Percentiles rank a stretch among this genome's conserved stretches.
These are phyloP conservation scores for Podospora didyma DNA, from an alignment of 495 filamentous ascomycete genomes.

Conservation along the genomic window DNA sequence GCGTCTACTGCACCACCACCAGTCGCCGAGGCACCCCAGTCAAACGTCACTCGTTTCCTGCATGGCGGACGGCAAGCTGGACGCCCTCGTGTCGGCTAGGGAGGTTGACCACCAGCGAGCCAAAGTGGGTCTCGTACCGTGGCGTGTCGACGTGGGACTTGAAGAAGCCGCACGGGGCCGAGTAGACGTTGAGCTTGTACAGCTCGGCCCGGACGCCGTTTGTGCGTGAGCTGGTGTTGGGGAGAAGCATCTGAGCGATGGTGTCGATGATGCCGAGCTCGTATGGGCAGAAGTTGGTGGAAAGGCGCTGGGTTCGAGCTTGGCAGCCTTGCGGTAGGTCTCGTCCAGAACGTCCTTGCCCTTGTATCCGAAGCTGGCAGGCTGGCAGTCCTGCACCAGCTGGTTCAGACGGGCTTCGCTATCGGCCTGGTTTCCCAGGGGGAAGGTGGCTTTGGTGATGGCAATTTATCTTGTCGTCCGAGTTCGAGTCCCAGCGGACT, in stretches of 20 bases:
- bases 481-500: not conserved
- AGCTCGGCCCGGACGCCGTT: constrained; percentile 41
- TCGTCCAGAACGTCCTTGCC: constrained; percentile 46
- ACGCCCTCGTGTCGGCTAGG: constrained; percentile 45
- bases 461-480: not conserved
- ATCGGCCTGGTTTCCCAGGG: too few species aligned
- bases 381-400: constrained; percentile 34
- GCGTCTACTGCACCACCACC: too few species aligned
- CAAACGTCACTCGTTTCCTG: constrained; percentile 30
- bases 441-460: too few species aligned
- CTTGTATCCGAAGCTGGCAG: constrained; percentile 45
- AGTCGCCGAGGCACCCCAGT: constrained; percentile 37
- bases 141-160: constrained; percentile 55
- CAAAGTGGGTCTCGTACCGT: constrained; percentile 43
- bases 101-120: constrained; percentile 52
- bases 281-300: constrained; percentile 48
- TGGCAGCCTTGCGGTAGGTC: constrained; percentile 46
- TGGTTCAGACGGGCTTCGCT: not conserved
- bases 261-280: constrained; percentile 48
- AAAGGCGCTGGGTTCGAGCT: constrained; percentile 44
- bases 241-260: constrained; percentile 45
- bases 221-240: constrained; percentile 15
- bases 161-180: constrained; percentile 49
- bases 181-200: constrained; percentile 59
- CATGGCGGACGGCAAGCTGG: constrained; percentile 33